Evolutionary conservation across 2,329 filamentous ascomycete species (phyloP).

Genomic region (Sporothrix curviconia): DNA sequence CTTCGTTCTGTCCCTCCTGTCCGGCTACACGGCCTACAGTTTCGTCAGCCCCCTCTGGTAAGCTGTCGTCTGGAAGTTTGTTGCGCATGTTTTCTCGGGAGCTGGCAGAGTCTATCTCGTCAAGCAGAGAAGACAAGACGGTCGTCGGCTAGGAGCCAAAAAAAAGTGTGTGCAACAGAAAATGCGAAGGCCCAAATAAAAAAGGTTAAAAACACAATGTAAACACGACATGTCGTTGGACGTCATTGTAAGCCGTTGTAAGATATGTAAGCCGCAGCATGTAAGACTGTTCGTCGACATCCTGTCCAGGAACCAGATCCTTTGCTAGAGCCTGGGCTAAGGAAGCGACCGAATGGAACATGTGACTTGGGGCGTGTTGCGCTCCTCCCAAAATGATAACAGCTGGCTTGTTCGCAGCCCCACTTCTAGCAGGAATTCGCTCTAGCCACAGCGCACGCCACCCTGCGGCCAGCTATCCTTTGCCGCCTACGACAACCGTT

Average conservation of each 20-base stretch:
- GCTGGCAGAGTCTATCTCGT: too few species aligned
- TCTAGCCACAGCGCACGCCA: slow-evolving; percentile 10
- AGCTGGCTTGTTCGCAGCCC: slow-evolving; percentile 16
- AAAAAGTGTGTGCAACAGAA: too few species aligned
- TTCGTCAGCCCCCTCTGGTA: slow-evolving; percentile 19
- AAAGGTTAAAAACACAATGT: background rate
- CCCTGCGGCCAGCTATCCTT: background rate
- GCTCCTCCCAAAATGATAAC: slow-evolving; percentile 12
- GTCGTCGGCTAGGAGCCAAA: too few species aligned
- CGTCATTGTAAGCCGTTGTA: too few species aligned
- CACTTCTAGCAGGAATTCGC: slow-evolving; percentile 5
- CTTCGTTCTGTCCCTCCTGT: slow-evolving; percentile 34
- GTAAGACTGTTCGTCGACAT: background rate
- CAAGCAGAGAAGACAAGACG: too few species aligned
- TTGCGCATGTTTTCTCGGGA: too few species aligned
- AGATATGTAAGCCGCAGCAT: background rate
- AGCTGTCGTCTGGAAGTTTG: background rate
- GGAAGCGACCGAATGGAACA: background rate
- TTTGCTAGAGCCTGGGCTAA: background rate
- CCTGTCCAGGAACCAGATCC: background rate
- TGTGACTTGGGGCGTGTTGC: slow-evolving; percentile 13
- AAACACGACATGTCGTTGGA: background rate
- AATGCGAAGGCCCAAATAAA: too few species aligned
- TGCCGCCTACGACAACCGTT: background rate
- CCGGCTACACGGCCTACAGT: slow-evolving; percentile 37